Percentiles rank a stretch among this genome's conserved stretches.
These are phyloP conservation scores for Xylaria nigripes DNA, from an alignment of 495 filamentous ascomycete species.

Conservation along the genomic window DNA sequence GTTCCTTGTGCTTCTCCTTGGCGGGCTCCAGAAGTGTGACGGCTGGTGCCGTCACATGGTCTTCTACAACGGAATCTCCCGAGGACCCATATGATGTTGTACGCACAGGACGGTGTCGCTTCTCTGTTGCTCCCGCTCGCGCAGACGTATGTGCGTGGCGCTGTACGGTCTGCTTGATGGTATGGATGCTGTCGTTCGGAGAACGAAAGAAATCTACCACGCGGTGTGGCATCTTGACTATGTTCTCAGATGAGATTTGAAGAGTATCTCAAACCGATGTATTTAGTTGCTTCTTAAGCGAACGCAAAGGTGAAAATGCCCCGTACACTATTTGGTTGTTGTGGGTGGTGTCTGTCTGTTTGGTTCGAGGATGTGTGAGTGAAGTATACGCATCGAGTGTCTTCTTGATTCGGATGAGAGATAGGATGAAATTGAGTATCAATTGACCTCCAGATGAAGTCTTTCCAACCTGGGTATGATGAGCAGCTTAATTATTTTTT, in stretches of 20 bases:
- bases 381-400: no score
- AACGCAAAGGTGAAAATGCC: no score
- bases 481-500: no score
- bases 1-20: slow-evolving; percentile 32
- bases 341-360: neutral
- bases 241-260: neutral
- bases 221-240: slow-evolving; percentile 41
- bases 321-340: no score
- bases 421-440: no score
- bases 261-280: no score
- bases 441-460: no score
- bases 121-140: slow-evolving; percentile 16
- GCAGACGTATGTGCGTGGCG: slow-evolving; percentile 19
- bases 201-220: slow-evolving; percentile 43
- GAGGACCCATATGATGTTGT: slow-evolving; percentile 30
- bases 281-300: no score
- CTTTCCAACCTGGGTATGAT: no score
- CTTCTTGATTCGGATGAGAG: no score
- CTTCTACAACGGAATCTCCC: slow-evolving; percentile 25
- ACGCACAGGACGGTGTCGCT: slow-evolving; percentile 20
- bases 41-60: slow-evolving; percentile 19
- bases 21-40: slow-evolving; percentile 24
- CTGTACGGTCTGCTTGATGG: slow-evolving; percentile 26
- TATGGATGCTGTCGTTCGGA: slow-evolving; percentile 28
- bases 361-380: neutral